phyloP scores from a whole-genome alignment of 805 yeast species.

The Lipomyces lipofer region DNA sequence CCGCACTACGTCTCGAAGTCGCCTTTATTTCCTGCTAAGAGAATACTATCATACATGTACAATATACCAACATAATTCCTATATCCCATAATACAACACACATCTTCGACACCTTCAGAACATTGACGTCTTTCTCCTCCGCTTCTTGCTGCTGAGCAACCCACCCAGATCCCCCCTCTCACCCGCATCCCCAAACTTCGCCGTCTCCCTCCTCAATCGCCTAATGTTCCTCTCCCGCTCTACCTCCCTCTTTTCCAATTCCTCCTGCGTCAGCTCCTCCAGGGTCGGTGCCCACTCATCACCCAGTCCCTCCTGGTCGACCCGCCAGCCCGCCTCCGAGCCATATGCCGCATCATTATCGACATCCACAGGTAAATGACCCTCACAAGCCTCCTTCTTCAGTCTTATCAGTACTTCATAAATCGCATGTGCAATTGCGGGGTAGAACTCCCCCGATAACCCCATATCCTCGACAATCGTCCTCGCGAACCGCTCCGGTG shows the following conservation, averaged over 20 bases:
- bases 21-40: too few species aligned
- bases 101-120: constrained; percentile 4
- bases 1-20: too few species aligned
- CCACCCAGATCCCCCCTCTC: constrained; percentile 34
- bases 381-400: constrained; percentile 81
- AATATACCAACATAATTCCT: too few species aligned
- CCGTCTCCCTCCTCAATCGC: constrained; percentile 88
- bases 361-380: constrained; percentile 52
- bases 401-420: constrained; percentile 76
- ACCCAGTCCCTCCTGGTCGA: constrained; percentile 75
- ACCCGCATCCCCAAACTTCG: constrained; percentile 61
- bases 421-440: constrained; percentile 83
- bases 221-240: constrained; percentile 91
- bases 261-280: constrained; percentile 85
- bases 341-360: constrained; percentile 63
- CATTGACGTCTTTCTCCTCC: constrained; percentile 26
- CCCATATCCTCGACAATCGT: constrained; percentile 84
- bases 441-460: constrained; percentile 76
- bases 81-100: not conserved
- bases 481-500: constrained; percentile 84
- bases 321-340: constrained; percentile 65
- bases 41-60: too few species aligned
- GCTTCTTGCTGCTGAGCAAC: constrained; percentile 16
- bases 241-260: constrained; percentile 90
- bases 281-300: constrained; percentile 84